These are phyloP conservation scores for Plasmodium cynomolgi DNA, from an alignment of 169 alveolate genomes.

Conservation along the genomic window DNA sequence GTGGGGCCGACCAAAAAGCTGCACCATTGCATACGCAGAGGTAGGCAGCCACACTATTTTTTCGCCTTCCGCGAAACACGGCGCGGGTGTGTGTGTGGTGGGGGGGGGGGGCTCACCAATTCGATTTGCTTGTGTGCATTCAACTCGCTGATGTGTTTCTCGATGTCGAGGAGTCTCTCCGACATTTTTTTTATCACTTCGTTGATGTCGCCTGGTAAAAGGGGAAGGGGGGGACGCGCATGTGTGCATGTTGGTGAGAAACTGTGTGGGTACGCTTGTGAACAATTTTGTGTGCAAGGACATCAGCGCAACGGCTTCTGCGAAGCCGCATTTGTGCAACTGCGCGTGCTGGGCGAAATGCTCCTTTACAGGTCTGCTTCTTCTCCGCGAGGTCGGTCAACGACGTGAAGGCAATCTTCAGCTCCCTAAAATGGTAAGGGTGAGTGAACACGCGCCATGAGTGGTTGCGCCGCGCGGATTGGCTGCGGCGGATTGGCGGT, in stretches of 20 bases:
- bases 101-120: slow-evolving; percentile 10
- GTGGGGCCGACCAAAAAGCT: not conserved
- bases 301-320: too few species aligned
- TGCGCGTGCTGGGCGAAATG: not conserved
- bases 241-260: not conserved
- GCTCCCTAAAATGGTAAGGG: slow-evolving; percentile 21
- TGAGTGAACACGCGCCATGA: not conserved
- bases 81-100: not conserved
- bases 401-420: slow-evolving; percentile 57
- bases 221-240: not conserved
- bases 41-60: not conserved
- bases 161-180: slow-evolving; percentile 35
- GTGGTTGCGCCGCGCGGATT: not conserved
- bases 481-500: not conserved
- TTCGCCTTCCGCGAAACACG: not conserved
- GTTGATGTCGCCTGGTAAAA: slow-evolving; percentile 35
- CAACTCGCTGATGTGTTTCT: slow-evolving; percentile 58
- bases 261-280: too few species aligned
- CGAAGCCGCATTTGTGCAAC: not conserved
- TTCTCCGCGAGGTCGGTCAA: slow-evolving; percentile 63
- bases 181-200: slow-evolving; percentile 66
- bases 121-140: slow-evolving; percentile 70
- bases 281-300: not conserved
- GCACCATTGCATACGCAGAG: not conserved
- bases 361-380: slow-evolving; percentile 30